Conservation (phyloP, 495 filamentous ascomycete genomes). For the Choiromyces venosus region DNA sequence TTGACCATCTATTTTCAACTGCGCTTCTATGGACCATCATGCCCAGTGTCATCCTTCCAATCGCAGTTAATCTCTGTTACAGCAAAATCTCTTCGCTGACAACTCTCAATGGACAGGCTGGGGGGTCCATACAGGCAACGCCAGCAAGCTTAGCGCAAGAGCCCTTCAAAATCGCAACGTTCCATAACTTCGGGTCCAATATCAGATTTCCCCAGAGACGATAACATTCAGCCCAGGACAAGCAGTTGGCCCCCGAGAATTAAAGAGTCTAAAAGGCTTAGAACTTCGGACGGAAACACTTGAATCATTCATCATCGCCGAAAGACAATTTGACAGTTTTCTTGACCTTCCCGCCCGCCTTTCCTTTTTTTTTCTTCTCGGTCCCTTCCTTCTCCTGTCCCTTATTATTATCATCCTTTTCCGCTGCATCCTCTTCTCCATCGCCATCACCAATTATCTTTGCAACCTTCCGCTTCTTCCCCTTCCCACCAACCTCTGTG, state of each 20-base stretch:
- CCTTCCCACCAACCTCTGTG: conserved; percentile 30
- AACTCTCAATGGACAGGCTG: background rate
- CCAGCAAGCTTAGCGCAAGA: background rate
- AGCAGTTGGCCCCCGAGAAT: background rate
- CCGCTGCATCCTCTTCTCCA: conserved; percentile 15
- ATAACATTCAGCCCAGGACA: background rate
- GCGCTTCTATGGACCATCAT: background rate
- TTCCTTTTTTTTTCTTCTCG: conserved; percentile 17
- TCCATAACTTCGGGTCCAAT: background rate
- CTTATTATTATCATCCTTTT: conserved; percentile 2
- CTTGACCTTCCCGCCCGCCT: conserved; percentile 23
- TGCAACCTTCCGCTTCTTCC: conserved; percentile 36
- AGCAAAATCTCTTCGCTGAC: background rate
- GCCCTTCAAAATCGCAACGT: background rate
- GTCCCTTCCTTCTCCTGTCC: background rate
- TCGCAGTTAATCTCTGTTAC: background rate
- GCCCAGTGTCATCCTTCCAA: background rate
- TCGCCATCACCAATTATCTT: conserved; percentile 35
- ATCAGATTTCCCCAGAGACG: background rate
- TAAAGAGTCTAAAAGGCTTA: background rate
- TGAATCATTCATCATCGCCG: conserved; percentile 31
- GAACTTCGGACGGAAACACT: background rate
- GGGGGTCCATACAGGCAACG: background rate
- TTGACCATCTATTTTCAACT: background rate
- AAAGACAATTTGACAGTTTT: conserved; percentile 40